A percentile compares a stretch with the other conserved stretches of the same genome.
Evolutionary conservation across 2,329 filamentous ascomycete species (phyloP).

Genomic region (Fusarium coicis): DNA sequence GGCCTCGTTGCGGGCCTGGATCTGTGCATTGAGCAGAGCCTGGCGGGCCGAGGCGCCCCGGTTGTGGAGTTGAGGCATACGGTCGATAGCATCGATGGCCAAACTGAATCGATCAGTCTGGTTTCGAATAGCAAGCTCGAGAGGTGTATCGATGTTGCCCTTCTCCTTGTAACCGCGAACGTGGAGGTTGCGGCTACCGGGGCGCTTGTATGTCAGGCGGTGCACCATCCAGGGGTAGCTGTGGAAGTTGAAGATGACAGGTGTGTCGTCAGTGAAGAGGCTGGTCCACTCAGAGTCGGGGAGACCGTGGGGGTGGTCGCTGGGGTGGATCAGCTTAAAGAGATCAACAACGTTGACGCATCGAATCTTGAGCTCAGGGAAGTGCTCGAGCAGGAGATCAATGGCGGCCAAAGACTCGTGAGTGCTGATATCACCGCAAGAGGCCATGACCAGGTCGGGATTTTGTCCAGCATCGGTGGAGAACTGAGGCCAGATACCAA

Average conservation of each 20-base stretch:
- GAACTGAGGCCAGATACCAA: conserved; percentile 82
- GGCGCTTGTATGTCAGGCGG: conserved; percentile 79
- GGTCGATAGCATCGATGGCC: conserved; percentile 80
- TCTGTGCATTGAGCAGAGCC: conserved; percentile 71
- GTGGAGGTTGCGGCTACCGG: conserved; percentile 73
- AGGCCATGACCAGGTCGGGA: conserved; percentile 81
- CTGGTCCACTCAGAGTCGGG: conserved; percentile 72
- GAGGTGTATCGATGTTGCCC: conserved; percentile 84
- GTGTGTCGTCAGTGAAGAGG: conserved; percentile 77
- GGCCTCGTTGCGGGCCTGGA: conserved; percentile 70
- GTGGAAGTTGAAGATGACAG: conserved; percentile 87
- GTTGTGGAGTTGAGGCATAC: conserved; percentile 71
- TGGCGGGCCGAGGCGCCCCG: conserved; percentile 71
- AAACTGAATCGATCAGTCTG: conserved; percentile 81
- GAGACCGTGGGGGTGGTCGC: conserved; percentile 79
- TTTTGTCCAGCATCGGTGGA: conserved; percentile 75
- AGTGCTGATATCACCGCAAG: conserved; percentile 79
- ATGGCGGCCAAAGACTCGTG: conserved; percentile 80
- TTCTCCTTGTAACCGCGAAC: conserved; percentile 86
- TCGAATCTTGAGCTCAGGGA: conserved; percentile 79
- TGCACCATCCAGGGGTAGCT: conserved; percentile 85
- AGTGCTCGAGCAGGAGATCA: conserved; percentile 75
- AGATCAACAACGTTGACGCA: conserved; percentile 85
- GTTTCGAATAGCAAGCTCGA: conserved; percentile 82
- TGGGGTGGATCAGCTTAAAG: conserved; percentile 79